Evolutionary conservation across 2,329 filamentous ascomycete species (phyloP), one percentile per base, ranked within the genome.

Genomic region (Blumeria hordei): DNA sequence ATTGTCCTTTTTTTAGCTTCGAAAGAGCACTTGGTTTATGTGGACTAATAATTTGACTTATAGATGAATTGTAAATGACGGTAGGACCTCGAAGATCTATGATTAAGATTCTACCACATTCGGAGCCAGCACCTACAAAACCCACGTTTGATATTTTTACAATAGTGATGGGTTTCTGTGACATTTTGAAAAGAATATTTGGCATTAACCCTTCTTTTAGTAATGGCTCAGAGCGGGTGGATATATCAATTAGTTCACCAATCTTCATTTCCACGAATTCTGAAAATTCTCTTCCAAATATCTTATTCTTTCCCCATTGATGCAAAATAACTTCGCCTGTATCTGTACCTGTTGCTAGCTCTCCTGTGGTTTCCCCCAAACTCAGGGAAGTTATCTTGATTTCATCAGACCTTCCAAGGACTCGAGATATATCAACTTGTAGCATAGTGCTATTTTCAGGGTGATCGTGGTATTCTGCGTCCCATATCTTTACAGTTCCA

Each of bases 401-500:
- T 59, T 85, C 77, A 3, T 86, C 78, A 57, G 77, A 83, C n/a
- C 86, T 78, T 54, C 83, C 84, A 4, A 96, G 72, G 1, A 90
- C 85, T 59, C 86, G 77, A 6, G 85, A 83, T 39, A 96, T 72
- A 63, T 98, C 90, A 6, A 94, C 80, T 68, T 98, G 90, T 28
- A 96, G 70, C 54, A 86, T 74, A 3, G 74, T 72, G 11, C 78
- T 74, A 62, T 96, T 96, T 67, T 98, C 92, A 53, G 98, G 84
- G 63, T 95, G 86, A 64, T 98, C 92, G 12, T 80, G 85, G 63
- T 94, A 85, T 0, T 92, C 92, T 18, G 83, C 78, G 67, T 98
- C 92, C 88, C 88, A 98, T 6, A 96, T 72, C 35, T 88, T 76
- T n/a, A 98, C 73, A 0, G 85, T 93, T 54, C 88, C 87, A 67